Base-by-base conservation (phyloP, 331 rosid species). In the Quercus lobata region DNA sequence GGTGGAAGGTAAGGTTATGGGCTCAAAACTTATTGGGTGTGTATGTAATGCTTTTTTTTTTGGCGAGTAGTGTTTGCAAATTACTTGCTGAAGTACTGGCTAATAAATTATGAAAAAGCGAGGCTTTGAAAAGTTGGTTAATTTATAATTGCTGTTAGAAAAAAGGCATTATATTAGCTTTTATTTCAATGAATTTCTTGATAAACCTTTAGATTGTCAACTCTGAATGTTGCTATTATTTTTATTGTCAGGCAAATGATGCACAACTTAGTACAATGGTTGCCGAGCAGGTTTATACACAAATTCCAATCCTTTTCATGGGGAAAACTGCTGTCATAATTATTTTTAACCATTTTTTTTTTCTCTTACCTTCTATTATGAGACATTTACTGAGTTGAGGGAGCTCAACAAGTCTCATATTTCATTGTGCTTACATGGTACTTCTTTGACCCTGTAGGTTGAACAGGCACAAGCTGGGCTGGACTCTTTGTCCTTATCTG, bases 191-290 rank as follows among this genome's bases (percentile, higher is more conserved):
- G 68, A 35, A 9, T 68, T 34, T 35, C 53, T 73, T 7, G 55
- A 71, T 54, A 58, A 57, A 61, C 52, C 27, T 72, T 75, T 24
- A 55, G 74, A 72, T 80, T 75, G 21, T 44, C 29, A 69, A 30
- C 81, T 74, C 83, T 81, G 22, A 80, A 71, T 75, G 66, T 75
- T 83, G 57, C 57, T 76, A 32, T 72, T 79, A 44, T 84, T 11
- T 80, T 80, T 34, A 54, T 80, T 86, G 60, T 78, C 90, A 95
- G 97, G 99, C 98, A 73, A 96, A 96, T 88, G 99, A 96, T 80
- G 97, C 99, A 25, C 99, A 96, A 57, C 98, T 96, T 49, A 96
- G 99, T 89, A 96, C 97, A 70, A 96, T 93, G 98, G 99, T 93
- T 35, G 98, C 90, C 1, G 97, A 93, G 85, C 97, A 95, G 98